A percentile compares a stretch with the other conserved stretches of the same genome.
These are phyloP conservation scores for Plasmodium relictum DNA, from an alignment of 169 alveolate species.

Conservation along the genomic window DNA sequence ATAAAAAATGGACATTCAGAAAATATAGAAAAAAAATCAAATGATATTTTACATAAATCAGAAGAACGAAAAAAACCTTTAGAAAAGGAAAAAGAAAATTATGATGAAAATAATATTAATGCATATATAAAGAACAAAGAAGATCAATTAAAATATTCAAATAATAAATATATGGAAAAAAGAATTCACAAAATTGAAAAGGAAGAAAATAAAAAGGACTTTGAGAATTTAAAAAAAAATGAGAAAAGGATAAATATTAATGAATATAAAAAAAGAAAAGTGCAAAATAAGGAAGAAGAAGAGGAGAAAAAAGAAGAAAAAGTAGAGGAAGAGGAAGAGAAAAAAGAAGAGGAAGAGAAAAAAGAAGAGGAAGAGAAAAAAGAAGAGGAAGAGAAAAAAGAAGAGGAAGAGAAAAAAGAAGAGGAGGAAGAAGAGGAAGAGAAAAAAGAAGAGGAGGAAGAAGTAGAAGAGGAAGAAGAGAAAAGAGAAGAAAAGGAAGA, in stretches of 20 bases:
- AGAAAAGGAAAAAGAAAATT: background rate
- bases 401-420: too few relatives aligned
- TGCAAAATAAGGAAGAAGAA: too few relatives aligned
- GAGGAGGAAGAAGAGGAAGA: too few relatives aligned
- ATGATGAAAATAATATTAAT: background rate
- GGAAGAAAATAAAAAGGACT: constrained; percentile 2
- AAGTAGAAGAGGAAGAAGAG: constrained; percentile 1
- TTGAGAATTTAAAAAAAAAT: background rate
- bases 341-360: too few relatives aligned
- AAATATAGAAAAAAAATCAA: constrained; percentile 9
- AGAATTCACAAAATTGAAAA: background rate
- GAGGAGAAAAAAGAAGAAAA: too few relatives aligned
- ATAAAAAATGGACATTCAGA: background rate
- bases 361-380: too few relatives aligned
- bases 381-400: too few relatives aligned
- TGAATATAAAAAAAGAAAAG: too few relatives aligned
- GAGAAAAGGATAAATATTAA: background rate
- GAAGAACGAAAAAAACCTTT: background rate
- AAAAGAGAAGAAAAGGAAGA: background rate
- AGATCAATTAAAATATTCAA: background rate
- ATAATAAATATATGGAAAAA: background rate
- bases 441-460: background rate
- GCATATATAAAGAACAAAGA: background rate
- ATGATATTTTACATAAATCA: background rate
- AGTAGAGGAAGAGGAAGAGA: too few relatives aligned